Evolutionary conservation across 106 monocot genomes (phyloP).

Genomic region (Dioscorea alata): DNA sequence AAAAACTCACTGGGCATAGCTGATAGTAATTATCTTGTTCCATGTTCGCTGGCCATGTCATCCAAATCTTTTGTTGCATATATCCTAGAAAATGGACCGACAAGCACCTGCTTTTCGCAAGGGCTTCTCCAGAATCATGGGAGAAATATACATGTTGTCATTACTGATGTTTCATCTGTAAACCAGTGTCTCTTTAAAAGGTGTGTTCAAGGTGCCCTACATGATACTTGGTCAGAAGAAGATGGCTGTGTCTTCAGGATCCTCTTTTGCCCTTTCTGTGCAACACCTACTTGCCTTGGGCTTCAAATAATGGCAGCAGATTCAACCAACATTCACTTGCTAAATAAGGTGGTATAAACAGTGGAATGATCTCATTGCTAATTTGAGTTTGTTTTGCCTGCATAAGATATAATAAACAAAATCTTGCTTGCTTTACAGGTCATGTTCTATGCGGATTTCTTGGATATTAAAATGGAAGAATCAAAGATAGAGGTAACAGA

Average conservation of each 20-base stretch:
- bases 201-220: not conserved
- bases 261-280: slow-evolving; percentile 65
- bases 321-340: slow-evolving; percentile 47
- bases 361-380: no score
- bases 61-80: slow-evolving; percentile 54
- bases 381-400: no score
- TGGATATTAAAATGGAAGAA: slow-evolving; percentile 40
- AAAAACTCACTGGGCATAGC: slow-evolving; percentile 42
- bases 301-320: slow-evolving; percentile 65
- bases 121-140: slow-evolving; percentile 1
- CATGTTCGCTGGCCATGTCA: slow-evolving; percentile 33
- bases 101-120: slow-evolving; percentile 5
- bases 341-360: slow-evolving; percentile 55
- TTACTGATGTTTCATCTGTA: slow-evolving; percentile 35
- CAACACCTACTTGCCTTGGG: slow-evolving; percentile 30
- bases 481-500: slow-evolving; percentile 32
- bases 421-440: slow-evolving; percentile 39
- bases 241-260: slow-evolving; percentile 86
- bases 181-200: slow-evolving; percentile 27
- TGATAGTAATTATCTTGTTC: slow-evolving; percentile 45
- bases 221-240: slow-evolving; percentile 63
- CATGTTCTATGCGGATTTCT: slow-evolving; percentile 55
- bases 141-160: slow-evolving; percentile 17
- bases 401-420: no score
- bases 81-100: slow-evolving; percentile 35